Conservation (phyloP, 345 rosid genomes). For the Rhizophora mangle region DNA sequence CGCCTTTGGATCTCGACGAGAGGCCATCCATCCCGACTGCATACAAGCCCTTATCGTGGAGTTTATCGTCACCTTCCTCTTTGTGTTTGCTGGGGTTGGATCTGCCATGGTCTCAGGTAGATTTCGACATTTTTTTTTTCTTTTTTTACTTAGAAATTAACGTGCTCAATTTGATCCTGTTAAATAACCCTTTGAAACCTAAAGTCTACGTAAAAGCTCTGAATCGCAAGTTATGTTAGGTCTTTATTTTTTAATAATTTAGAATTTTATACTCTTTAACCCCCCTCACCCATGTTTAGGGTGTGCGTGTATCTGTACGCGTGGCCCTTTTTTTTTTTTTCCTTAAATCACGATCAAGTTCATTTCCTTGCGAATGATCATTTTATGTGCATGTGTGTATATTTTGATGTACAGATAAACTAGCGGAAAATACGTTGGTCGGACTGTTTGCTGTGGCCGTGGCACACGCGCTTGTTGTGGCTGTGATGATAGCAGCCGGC, state of each 20-base stretch:
- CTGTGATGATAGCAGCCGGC: constrained; percentile 81
- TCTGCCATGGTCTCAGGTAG: constrained; percentile 75
- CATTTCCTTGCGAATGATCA: neutral
- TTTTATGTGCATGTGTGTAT: neutral
- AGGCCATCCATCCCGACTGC: constrained; percentile 63
- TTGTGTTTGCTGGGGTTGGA: constrained; percentile 82
- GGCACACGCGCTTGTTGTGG: constrained; percentile 84
- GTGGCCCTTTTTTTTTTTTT: neutral
- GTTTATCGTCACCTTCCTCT: constrained; percentile 79
- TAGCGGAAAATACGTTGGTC: constrained; percentile 43
- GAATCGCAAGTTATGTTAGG: no score
- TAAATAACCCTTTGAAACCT: no score
- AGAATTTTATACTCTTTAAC: no score
- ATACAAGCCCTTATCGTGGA: constrained; percentile 77
- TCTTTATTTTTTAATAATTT: no score
- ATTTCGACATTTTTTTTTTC: no score
- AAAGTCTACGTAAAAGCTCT: no score
- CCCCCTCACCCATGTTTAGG: no score
- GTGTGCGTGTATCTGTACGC: neutral
- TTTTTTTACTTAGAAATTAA: no score
- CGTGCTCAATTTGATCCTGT: no score
- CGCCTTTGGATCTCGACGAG: constrained; percentile 53
- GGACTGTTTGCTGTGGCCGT: constrained; percentile 71
- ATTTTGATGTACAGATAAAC: constrained; percentile 35
- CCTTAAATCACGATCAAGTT: neutral